These are phyloP conservation scores for Neurospora sp. DNA, from an alignment of 495 filamentous ascomycete genomes.

Conservation along the genomic window DNA sequence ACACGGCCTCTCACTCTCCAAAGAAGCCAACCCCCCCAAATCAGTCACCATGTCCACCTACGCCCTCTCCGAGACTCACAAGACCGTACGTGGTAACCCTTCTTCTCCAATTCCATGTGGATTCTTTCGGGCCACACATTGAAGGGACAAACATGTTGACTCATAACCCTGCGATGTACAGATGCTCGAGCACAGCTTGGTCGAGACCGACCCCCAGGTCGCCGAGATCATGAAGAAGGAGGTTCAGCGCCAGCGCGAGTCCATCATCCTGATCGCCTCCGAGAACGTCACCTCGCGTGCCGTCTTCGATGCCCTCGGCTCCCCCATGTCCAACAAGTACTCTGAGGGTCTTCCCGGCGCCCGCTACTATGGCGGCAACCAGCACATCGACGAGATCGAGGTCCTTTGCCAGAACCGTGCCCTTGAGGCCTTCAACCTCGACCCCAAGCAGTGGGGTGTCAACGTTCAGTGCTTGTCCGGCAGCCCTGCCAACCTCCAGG, in stretches of 20 bases:
- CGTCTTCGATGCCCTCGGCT: constrained; percentile 81
- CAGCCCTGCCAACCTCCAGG: constrained; percentile 92
- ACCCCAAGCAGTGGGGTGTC: constrained; percentile 89
- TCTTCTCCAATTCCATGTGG: background rate
- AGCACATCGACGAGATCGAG: constrained; percentile 97
- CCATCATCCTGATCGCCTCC: constrained; percentile 94
- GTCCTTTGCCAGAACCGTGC: constrained; percentile 92
- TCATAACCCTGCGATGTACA: constrained; percentile 32
- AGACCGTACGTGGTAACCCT: constrained; percentile 51
- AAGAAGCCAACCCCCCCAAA: background rate
- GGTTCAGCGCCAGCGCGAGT: constrained; percentile 95
- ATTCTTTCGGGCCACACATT: background rate
- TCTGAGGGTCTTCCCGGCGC: constrained; percentile 97
- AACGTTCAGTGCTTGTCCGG: constrained; percentile 94
- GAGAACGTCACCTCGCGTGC: constrained; percentile 85
- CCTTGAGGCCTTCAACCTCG: constrained; percentile 81
- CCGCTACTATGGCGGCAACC: constrained; percentile 97
- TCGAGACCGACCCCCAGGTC: constrained; percentile 82
- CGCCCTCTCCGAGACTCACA: constrained; percentile 80
- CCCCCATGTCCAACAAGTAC: constrained; percentile 97
- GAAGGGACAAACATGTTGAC: constrained; percentile 30
- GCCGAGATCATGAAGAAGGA: constrained; percentile 91
- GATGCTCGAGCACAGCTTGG: constrained; percentile 84
- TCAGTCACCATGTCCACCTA: constrained; percentile 47
- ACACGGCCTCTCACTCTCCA: background rate